These are phyloP conservation scores for Trichodelitschia bisporula DNA, from an alignment of 495 filamentous ascomycete genomes.

Conservation along the genomic window DNA sequence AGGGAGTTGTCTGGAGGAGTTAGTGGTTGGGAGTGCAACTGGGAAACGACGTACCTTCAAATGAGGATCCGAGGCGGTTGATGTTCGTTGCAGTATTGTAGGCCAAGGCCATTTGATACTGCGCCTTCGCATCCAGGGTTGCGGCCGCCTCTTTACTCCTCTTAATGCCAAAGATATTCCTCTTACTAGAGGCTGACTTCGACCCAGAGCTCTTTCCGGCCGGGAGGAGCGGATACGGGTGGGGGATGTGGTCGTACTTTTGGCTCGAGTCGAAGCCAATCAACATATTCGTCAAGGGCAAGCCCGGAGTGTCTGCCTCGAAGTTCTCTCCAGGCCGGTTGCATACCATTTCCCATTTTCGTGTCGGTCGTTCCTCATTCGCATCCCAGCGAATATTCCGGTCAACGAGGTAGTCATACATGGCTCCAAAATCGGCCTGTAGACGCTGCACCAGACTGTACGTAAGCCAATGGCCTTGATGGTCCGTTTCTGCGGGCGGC, in stretches of 20 bases:
- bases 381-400: slow-evolving; percentile 40
- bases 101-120: slow-evolving; percentile 18
- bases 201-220: not conserved
- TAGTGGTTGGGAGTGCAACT: slow-evolving; percentile 2
- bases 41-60: slow-evolving; percentile 11
- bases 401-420: slow-evolving; percentile 54
- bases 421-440: slow-evolving; percentile 39
- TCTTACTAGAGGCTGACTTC: slow-evolving; percentile 14
- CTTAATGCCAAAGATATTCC: slow-evolving; percentile 7
- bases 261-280: slow-evolving; percentile 39
- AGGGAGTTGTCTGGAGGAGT: slow-evolving; percentile 18
- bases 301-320: slow-evolving; percentile 30
- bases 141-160: slow-evolving; percentile 11
- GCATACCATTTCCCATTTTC: slow-evolving; percentile 37
- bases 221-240: slow-evolving; percentile 43
- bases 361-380: slow-evolving; percentile 23
- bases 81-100: slow-evolving; percentile 48
- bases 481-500: slow-evolving; percentile 24
- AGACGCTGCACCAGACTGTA: slow-evolving; percentile 28
- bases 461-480: slow-evolving; percentile 27
- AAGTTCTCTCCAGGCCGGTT: slow-evolving; percentile 25
- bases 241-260: slow-evolving; percentile 38
- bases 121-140: slow-evolving; percentile 9
- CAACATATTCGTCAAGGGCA: slow-evolving; percentile 42
- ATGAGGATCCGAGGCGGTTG: slow-evolving; percentile 30